Evolutionary conservation across 2,329 filamentous ascomycete genomes (phyloP), one percentile per base, ranked within the genome.

Genomic region (Didymella segeticola): DNA sequence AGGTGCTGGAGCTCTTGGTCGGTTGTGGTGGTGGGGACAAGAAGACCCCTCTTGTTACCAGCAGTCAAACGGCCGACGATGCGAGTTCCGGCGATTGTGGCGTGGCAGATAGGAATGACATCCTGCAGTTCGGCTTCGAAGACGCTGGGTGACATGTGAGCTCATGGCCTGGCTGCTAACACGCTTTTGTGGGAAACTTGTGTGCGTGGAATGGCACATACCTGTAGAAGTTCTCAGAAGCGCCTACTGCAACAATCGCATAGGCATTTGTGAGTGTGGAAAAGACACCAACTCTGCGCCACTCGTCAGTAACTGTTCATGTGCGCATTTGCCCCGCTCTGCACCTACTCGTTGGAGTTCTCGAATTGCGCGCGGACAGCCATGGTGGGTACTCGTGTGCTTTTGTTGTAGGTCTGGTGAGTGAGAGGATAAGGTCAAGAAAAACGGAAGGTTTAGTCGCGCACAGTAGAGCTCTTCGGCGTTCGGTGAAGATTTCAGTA

Each of bases 181-280:
- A 29, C 19, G 43, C 42, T 33, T 43, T 47, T 19, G 22, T 27
- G 22, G 33, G n/a, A n/a, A n/a, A n/a, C 38, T 39, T 22, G 11
- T 14, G 45, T 34, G 51, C 38, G 29, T 7, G 12, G 14, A 25
- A 14, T 11, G 25, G 9, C 46, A 25, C 77, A 58, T 75, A 89
- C 86, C 86, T 93, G 87, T 98, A 98, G 79, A 99, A 99, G 85
- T 98, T 98, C 83, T 97, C 93, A 72, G 91, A 96, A 68, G 91
- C 93, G 73, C 95, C 95, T 64, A 96, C 86, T 62, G 93, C 93
- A 68, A 97, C 91, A 69, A 99, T 84, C 68, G 93, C 92, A 79
- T 96, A 99, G 56, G 91, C 93, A 80, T 99, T 99, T 67, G 95
- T 99, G 75, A 99, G 89, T 58, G 91, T 96, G 57, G 93, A 81